Conservation (phyloP, 176 grass and related monocot species). For the Zoysia pacifica region DNA sequence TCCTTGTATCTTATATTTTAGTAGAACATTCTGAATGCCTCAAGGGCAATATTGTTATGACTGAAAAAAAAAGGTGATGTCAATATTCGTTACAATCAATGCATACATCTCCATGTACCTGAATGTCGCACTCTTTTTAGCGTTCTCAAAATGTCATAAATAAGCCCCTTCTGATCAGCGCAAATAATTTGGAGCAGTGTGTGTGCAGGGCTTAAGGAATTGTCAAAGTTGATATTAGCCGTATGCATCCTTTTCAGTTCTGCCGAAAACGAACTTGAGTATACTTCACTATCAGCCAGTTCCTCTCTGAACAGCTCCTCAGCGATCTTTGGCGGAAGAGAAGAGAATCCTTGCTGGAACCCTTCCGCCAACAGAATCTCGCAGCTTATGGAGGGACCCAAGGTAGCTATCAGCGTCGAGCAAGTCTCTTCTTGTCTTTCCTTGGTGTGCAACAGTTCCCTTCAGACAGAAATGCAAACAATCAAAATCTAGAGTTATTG, state of each 20-base stretch:
- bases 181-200: slow-evolving; percentile 87
- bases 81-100: neutral
- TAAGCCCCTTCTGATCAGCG: slow-evolving; percentile 85
- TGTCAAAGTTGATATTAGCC: slow-evolving; percentile 75
- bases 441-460: slow-evolving; percentile 83
- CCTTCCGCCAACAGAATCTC: slow-evolving; percentile 70
- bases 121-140: slow-evolving; percentile 81
- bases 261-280: slow-evolving; percentile 42
- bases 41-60: neutral
- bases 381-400: slow-evolving; percentile 66
- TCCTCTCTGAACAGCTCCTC: slow-evolving; percentile 76
- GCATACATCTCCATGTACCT: slow-evolving; percentile 53
- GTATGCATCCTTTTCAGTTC: slow-evolving; percentile 80
- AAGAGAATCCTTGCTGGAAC: slow-evolving; percentile 92
- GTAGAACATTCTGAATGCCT: no score
- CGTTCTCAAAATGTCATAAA: slow-evolving; percentile 94
- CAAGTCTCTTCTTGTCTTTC: slow-evolving; percentile 75
- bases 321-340: slow-evolving; percentile 57
- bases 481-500: slow-evolving; percentile 19
- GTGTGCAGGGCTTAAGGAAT: slow-evolving; percentile 65
- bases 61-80: neutral
- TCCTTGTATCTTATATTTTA: no score
- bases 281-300: slow-evolving; percentile 65
- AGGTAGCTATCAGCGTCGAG: slow-evolving; percentile 49
- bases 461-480: slow-evolving; percentile 40